phyloP scores from a whole-genome alignment of 192 early-diverging fungal genomes.

The Podochytrium sp. region DNA sequence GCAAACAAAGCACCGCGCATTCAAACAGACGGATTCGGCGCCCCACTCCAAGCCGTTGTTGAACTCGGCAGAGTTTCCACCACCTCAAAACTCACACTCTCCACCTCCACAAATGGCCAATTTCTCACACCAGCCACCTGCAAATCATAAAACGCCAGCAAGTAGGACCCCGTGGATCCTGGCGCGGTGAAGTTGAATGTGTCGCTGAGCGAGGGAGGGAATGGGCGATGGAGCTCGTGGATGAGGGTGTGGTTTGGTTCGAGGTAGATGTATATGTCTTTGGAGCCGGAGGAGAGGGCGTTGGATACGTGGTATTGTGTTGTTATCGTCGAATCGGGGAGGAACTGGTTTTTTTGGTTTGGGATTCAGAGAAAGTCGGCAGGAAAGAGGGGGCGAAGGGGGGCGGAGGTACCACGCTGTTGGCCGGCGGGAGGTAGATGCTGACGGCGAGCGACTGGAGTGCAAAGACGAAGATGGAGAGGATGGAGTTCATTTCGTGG shows the following conservation, averaged over 20 bases:
- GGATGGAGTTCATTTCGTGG: too few species aligned
- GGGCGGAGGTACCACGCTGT: neutral
- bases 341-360: neutral
- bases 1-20: too few species aligned
- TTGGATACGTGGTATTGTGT: neutral
- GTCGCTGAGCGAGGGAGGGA: neutral
- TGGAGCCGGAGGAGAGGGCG: slow-evolving; percentile 7
- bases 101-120: slow-evolving; percentile 1
- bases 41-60: too few species aligned
- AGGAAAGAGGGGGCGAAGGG: neutral
- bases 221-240: neutral
- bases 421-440: too few species aligned
- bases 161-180: neutral
- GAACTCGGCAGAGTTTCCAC: neutral
- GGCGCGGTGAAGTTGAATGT: neutral
- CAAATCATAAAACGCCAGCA: slow-evolving; percentile 19
- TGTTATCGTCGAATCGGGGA: neutral
- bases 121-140: neutral
- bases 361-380: neutral
- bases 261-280: slow-evolving; percentile 15
- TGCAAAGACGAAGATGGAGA: too few species aligned
- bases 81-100: neutral
- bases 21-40: too few species aligned
- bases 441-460: too few species aligned
- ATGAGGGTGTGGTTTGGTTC: slow-evolving; percentile 12